Percentiles rank a stretch among this genome's conserved stretches.
phyloP scores from a whole-genome alignment of 768 basidiomycete species.

The Jaapia argillacea region DNA sequence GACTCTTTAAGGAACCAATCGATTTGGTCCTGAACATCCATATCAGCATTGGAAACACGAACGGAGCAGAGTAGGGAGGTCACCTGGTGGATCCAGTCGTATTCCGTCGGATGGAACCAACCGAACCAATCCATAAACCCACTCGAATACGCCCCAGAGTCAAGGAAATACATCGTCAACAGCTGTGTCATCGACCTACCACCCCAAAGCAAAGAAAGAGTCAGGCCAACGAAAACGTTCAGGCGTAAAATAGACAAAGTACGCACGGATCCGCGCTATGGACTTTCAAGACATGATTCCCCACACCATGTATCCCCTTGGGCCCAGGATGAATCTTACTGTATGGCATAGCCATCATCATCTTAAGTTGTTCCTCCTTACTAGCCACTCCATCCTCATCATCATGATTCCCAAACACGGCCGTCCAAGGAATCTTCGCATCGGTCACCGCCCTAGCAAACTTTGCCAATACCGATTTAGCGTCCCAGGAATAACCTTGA shows the following conservation, averaged over 20 bases:
- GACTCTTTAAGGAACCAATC: slow-evolving; percentile 88
- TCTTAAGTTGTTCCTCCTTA: slow-evolving; percentile 54
- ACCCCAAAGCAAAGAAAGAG: no score
- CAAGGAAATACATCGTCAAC: slow-evolving; percentile 87
- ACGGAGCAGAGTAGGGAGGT: slow-evolving; percentile 7
- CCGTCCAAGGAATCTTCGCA: slow-evolving; percentile 79
- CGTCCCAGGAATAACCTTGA: slow-evolving; percentile 84
- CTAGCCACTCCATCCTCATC: slow-evolving; percentile 48
- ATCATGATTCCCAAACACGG: slow-evolving; percentile 94
- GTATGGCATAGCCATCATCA: slow-evolving; percentile 78
- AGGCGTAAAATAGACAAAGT: not conserved
- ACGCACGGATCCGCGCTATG: slow-evolving; percentile 77
- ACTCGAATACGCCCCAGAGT: slow-evolving; percentile 71
- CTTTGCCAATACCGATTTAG: slow-evolving; percentile 81
- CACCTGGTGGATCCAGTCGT: slow-evolving; percentile 78
- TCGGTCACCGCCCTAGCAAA: slow-evolving; percentile 72
- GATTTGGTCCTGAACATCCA: slow-evolving; percentile 53
- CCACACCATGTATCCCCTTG: slow-evolving; percentile 75
- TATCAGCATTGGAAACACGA: not conserved
- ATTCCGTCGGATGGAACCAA: slow-evolving; percentile 58
- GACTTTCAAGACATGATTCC: slow-evolving; percentile 87
- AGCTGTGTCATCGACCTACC: slow-evolving; percentile 84
- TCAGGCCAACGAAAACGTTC: not conserved
- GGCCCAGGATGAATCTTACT: slow-evolving; percentile 77
- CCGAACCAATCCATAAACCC: slow-evolving; percentile 53